Conservation (phyloP, 495 filamentous ascomycete genomes). For the Penicillium roqueforti region DNA sequence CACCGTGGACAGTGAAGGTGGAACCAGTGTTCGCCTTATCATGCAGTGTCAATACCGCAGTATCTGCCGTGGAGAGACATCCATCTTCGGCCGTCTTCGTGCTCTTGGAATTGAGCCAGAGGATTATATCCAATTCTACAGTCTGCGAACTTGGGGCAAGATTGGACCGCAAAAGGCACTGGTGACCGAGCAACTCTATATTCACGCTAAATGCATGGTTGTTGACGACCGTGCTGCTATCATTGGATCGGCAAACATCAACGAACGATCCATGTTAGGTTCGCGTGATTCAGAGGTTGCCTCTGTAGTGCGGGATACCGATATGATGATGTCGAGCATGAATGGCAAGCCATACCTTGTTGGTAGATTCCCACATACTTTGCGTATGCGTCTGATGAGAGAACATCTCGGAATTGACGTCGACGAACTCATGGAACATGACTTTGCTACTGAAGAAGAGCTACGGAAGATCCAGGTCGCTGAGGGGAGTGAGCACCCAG, state of each 20-base stretch:
- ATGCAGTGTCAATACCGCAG: conserved; percentile 98
- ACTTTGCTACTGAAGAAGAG: conserved; percentile 50
- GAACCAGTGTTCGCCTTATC: conserved; percentile 89
- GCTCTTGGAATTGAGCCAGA: conserved; percentile 87
- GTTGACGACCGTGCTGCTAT: conserved; percentile 92
- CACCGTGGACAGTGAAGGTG: conserved; percentile 87
- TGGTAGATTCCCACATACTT: conserved; percentile 85
- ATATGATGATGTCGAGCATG: conserved; percentile 93
- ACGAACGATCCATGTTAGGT: conserved; percentile 94
- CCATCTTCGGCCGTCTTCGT: conserved; percentile 83
- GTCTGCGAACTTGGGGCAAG: conserved; percentile 86
- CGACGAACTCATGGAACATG: conserved; percentile 83
- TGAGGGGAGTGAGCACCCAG: conserved; percentile 29
- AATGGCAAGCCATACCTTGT: conserved; percentile 82
- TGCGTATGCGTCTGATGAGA: conserved; percentile 91
- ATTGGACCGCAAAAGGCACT: conserved; percentile 77
- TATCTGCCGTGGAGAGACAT: conserved; percentile 90
- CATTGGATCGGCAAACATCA: conserved; percentile 98
- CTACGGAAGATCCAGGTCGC: conserved; percentile 39
- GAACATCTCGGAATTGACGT: conserved; percentile 96
- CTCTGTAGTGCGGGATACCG: conserved; percentile 85
- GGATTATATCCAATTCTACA: conserved; percentile 95
- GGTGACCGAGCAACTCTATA: conserved; percentile 95
- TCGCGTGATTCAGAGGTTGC: conserved; percentile 89
- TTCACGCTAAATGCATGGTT: conserved; percentile 96